Evolutionary conservation across 1,284 basidiomycete genomes (phyloP).

Genomic region (Puccinia triticina): DNA sequence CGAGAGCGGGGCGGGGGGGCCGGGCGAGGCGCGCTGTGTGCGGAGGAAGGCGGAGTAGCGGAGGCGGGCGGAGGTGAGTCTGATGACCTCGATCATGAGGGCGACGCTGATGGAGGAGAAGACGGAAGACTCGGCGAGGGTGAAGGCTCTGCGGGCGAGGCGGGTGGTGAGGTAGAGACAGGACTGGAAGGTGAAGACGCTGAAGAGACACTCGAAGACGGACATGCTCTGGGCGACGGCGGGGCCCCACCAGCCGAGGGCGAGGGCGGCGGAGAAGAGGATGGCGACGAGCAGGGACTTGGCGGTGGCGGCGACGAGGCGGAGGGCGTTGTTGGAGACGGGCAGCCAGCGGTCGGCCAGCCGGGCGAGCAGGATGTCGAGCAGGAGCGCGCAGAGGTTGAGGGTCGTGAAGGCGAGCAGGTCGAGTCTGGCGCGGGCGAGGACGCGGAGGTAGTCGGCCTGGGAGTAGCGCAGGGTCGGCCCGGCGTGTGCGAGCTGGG

Average conservation of each 20-base stretch:
- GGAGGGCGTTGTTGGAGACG: constrained; percentile 57
- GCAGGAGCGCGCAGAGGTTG: constrained; percentile 58
- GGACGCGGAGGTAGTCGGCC: constrained; percentile 54
- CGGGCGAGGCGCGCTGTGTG: background rate
- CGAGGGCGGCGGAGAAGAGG: constrained; percentile 31
- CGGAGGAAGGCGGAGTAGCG: constrained; percentile 22
- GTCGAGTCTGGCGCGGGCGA: constrained; percentile 58
- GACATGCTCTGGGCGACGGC: constrained; percentile 63
- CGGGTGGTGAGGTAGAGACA: constrained; percentile 85
- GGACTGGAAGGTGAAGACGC: constrained; percentile 84
- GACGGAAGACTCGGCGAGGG: constrained; percentile 86
- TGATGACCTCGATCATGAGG: constrained; percentile 72
- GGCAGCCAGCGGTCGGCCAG: constrained; percentile 58
- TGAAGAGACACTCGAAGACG: constrained; percentile 75
- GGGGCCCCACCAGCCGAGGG: constrained; percentile 53
- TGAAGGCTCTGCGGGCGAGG: constrained; percentile 88
- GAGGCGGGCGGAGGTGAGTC: constrained; percentile 27
- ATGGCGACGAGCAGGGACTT: constrained; percentile 53
- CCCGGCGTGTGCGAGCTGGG: constrained; percentile 50
- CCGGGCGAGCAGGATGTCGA: constrained; percentile 58
- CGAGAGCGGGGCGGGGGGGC: background rate
- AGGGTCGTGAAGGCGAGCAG: constrained; percentile 60
- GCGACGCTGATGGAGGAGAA: constrained; percentile 85
- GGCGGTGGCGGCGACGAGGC: constrained; percentile 56
- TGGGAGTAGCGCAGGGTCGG: constrained; percentile 27